Conservation (phyloP, 441 rosid genomes). For the Melastoma candidum region DNA sequence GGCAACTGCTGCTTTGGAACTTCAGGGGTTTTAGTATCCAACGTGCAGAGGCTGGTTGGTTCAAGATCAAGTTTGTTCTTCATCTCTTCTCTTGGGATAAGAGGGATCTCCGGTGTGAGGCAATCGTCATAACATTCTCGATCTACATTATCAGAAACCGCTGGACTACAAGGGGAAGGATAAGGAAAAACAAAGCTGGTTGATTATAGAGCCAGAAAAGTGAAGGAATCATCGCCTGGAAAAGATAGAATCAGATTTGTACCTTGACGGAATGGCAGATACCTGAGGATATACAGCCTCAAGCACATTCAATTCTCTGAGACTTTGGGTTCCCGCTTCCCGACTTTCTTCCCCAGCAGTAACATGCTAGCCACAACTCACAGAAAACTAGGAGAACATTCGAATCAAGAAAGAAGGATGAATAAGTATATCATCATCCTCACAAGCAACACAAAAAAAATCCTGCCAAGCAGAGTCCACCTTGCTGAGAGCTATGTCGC, state of each 20-base stretch:
- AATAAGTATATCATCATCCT: background rate
- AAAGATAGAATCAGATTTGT: background rate
- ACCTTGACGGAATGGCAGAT: constrained; percentile 47
- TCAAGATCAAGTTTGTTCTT: constrained; percentile 18
- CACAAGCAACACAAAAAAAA: background rate
- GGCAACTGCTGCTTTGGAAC: constrained; percentile 1
- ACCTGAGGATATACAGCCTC: constrained; percentile 59
- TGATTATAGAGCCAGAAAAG: background rate
- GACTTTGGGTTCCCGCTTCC: constrained; percentile 34
- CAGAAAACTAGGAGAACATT: constrained; percentile 28
- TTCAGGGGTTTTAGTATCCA: constrained; percentile 13
- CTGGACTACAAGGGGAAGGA: constrained; percentile 27
- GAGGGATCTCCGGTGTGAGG: constrained; percentile 43
- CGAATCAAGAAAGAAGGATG: background rate
- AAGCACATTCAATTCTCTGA: constrained; percentile 39
- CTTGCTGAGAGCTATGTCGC: background rate
- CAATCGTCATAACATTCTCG: constrained; percentile 36
- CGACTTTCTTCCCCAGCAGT: constrained; percentile 55
- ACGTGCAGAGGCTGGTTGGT: constrained; percentile 6
- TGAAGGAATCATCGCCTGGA: background rate
- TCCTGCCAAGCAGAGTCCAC: background rate
- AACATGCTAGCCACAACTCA: constrained; percentile 34
- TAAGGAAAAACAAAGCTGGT: constrained; percentile 10
- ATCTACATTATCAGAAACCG: constrained; percentile 27
- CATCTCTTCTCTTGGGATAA: constrained; percentile 45